Conservation (phyloP, 148 eudicot species). For the Heliosperma pusillum region DNA sequence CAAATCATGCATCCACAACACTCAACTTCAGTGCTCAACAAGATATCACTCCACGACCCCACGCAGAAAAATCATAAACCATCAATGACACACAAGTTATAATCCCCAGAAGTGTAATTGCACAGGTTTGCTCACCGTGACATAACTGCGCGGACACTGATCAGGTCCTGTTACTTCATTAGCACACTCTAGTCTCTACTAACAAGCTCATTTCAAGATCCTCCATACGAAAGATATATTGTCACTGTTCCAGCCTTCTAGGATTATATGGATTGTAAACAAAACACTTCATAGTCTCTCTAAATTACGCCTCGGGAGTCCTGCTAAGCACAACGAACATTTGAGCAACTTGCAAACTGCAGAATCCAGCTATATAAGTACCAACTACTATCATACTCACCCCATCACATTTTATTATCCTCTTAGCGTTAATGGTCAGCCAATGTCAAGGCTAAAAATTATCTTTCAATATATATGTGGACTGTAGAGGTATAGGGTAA, state of each 20-base stretch:
- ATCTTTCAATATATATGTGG: not conserved
- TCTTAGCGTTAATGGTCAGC: no score
- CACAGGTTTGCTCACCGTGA: not conserved
- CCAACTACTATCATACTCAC: no score
- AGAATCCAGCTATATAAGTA: no score
- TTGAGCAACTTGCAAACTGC: not conserved
- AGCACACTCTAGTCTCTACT: not conserved
- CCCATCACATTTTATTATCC: no score
- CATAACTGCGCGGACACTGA: not conserved
- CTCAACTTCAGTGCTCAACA: no score
- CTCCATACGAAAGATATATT: not conserved
- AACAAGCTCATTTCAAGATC: not conserved
- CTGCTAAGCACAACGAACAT: not conserved
- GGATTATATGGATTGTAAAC: not conserved
- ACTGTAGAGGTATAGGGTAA: not conserved
- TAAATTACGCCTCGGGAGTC: constrained; percentile 2
- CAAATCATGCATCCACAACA: no score
- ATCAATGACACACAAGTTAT: no score
- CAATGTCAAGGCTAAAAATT: no score
- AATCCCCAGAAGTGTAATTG: not conserved
- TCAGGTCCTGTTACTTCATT: not conserved
- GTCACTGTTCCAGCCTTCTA: not conserved
- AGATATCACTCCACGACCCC: no score
- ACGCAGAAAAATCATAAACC: no score
- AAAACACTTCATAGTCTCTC: not conserved